Evolutionary conservation across 371 early-diverging fungal genomes (phyloP).

Genomic region (Mucor sp.): DNA sequence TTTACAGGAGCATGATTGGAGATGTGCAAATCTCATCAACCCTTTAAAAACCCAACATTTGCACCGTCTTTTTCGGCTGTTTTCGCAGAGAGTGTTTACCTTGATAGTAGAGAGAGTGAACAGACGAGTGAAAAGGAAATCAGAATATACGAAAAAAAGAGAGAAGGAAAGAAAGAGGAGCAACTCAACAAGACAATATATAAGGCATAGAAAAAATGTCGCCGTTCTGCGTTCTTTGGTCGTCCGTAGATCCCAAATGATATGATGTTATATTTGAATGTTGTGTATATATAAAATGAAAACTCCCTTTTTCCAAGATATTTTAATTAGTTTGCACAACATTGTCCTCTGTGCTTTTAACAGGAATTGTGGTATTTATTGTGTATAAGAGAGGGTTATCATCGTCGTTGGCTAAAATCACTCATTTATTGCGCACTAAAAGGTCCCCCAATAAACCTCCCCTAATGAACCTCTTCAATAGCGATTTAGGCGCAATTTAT

Average conservation of each 20-base stretch:
- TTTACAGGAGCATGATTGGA: background rate
- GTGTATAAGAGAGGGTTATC: background rate
- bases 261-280: background rate
- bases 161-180: background rate
- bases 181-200: background rate
- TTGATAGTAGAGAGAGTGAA: background rate
- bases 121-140: background rate
- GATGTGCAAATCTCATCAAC: background rate
- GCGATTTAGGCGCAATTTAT: constrained; percentile 23
- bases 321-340: constrained; percentile 20
- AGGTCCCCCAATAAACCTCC: constrained; percentile 12
- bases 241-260: background rate
- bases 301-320: background rate
- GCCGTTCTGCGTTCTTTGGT: background rate
- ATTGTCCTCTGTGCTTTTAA: constrained; percentile 1
- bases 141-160: background rate
- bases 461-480: constrained; percentile 19
- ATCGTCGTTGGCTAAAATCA: constrained; percentile 16
- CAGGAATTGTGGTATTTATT: background rate
- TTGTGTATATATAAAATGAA: background rate
- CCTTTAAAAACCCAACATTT: background rate
- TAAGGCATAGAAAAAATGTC: background rate
- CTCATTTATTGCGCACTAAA: constrained; percentile 10
- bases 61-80: background rate
- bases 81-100: background rate